Evolutionary conservation across 2,329 filamentous ascomycete species (phyloP).

Genomic region (Coniochaeta pulveracea): DNA sequence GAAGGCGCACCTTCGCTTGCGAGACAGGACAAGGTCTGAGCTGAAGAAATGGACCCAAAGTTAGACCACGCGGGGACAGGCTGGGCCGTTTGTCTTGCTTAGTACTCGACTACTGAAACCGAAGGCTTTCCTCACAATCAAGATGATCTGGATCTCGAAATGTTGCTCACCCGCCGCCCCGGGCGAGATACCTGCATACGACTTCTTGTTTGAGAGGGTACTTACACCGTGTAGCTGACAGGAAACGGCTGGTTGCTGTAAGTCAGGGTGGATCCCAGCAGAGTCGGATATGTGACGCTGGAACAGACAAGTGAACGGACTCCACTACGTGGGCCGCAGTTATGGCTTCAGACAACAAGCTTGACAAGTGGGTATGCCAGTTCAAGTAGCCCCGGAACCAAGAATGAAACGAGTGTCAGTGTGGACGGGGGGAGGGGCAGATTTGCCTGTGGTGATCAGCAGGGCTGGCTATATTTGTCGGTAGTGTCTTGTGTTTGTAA

Average conservation of each 20-base stretch:
- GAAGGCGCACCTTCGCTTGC: constrained; percentile 4
- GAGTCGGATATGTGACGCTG: no score
- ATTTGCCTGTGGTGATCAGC: constrained; percentile 1
- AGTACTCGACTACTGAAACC: constrained; percentile 2
- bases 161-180: no score
- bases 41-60: constrained; percentile 1
- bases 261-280: no score
- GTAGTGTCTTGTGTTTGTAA: constrained; percentile 2
- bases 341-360: not conserved
- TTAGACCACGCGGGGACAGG: not conserved
- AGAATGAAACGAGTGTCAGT: not conserved
- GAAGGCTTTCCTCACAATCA: no score
- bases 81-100: constrained; percentile 1
- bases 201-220: no score
- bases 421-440: no score
- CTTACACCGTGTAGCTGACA: no score
- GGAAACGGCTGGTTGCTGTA: no score
- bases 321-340: constrained; percentile 1
- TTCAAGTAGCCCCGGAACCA: no score
- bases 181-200: no score
- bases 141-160: no score
- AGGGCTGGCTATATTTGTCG: constrained; percentile 1
- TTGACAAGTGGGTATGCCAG: constrained; percentile 2
- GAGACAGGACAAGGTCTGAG: not conserved
- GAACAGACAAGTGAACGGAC: no score